These are phyloP conservation scores for Clarireedia monteithiana DNA, from an alignment of 2,329 filamentous ascomycete genomes.

Conservation along the genomic window DNA sequence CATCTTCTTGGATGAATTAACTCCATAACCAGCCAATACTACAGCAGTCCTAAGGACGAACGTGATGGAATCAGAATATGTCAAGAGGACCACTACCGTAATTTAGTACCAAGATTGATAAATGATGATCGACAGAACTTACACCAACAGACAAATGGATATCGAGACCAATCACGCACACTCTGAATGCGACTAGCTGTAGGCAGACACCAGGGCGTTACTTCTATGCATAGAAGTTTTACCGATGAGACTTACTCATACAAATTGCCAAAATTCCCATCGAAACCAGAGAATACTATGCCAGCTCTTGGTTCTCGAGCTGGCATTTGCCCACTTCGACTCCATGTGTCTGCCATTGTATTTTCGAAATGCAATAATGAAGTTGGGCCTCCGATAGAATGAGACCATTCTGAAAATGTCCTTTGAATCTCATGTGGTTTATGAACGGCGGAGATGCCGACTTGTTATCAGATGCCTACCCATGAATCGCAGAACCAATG, in stretches of 20 bases:
- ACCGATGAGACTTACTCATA: constrained; percentile 15
- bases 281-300: constrained; percentile 17
- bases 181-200: constrained; percentile 22
- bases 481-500: background rate
- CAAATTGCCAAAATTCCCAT: constrained; percentile 20
- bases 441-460: background rate
- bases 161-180: constrained; percentile 19
- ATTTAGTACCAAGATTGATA: background rate
- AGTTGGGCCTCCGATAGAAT: background rate
- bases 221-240: background rate
- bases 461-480: background rate
- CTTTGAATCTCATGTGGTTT: background rate
- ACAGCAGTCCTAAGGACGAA: constrained; percentile 52
- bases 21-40: constrained; percentile 47
- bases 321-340: background rate
- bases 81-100: constrained; percentile 47
- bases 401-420: background rate
- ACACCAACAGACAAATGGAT: constrained; percentile 25
- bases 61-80: constrained; percentile 52
- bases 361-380: background rate
- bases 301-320: constrained; percentile 14
- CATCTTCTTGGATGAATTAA: constrained; percentile 41
- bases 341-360: background rate
- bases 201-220: background rate
- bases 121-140: constrained; percentile 2